Percentiles rank a stretch among this genome's conserved stretches.
These are phyloP conservation scores for Xylaria nigripes DNA, from an alignment of 495 filamentous ascomycete genomes.

Conservation along the genomic window DNA sequence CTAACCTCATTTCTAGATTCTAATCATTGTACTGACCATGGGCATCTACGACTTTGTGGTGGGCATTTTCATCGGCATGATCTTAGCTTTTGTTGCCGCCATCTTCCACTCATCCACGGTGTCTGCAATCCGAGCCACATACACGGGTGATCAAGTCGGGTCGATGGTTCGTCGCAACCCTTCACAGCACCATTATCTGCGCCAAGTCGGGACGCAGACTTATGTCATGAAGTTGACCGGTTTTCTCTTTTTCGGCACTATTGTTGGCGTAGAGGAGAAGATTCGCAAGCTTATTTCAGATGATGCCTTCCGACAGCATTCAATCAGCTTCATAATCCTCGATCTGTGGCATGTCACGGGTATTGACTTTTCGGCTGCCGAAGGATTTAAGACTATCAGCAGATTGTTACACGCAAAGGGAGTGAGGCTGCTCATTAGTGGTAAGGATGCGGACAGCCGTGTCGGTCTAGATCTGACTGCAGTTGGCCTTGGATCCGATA, in stretches of 20 bases:
- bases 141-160: conserved; percentile 75
- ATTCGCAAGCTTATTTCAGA: conserved; percentile 75
- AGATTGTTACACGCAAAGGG: conserved; percentile 64
- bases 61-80: conserved; percentile 85
- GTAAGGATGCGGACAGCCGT: conserved; percentile 61
- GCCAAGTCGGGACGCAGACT: conserved; percentile 77
- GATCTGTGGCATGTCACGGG: conserved; percentile 86
- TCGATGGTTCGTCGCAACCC: conserved; percentile 89
- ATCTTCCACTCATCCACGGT: conserved; percentile 86
- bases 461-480: conserved; percentile 70
- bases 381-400: conserved; percentile 87
- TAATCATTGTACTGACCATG: conserved; percentile 93
- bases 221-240: conserved; percentile 84
- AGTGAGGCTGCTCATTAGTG: conserved; percentile 73
- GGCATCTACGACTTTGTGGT: conserved; percentile 92
- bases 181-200: conserved; percentile 77
- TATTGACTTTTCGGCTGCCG: conserved; percentile 89
- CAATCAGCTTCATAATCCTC: conserved; percentile 84
- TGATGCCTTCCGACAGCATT: conserved; percentile 62
- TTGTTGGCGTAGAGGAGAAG: conserved; percentile 83
- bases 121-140: conserved; percentile 77
- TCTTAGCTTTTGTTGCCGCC: conserved; percentile 81
- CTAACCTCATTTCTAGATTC: conserved; percentile 46
- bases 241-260: conserved; percentile 94
- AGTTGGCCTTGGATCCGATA: conserved; percentile 65